Percentiles rank a stretch among this genome's conserved stretches.
phyloP scores from a whole-genome alignment of 1,284 basidiomycete species.

The Neolentinus lepideus region DNA sequence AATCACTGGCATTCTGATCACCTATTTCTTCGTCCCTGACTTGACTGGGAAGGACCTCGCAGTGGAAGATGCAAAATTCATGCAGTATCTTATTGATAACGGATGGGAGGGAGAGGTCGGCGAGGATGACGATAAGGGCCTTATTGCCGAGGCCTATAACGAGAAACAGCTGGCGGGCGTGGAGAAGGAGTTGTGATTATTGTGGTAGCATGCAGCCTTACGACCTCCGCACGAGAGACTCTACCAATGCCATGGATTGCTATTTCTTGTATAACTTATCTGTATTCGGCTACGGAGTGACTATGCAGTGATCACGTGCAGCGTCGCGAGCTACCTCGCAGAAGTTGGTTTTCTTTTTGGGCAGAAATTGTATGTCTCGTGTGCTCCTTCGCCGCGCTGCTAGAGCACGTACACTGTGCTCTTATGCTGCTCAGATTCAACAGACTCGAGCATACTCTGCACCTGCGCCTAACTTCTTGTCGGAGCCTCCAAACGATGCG shows the following conservation, averaged over 20 bases:
- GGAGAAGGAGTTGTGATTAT: conserved; percentile 12
- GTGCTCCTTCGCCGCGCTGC: no score
- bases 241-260: no score
- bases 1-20: conserved; percentile 52
- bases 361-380: no score
- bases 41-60: conserved; percentile 65
- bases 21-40: conserved; percentile 65
- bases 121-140: conserved; percentile 38
- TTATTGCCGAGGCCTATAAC: conserved; percentile 15
- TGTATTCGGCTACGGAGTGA: no score
- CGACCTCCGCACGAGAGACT: not conserved
- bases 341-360: no score
- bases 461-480: no score
- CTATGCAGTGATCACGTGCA: no score
- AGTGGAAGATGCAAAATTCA: conserved; percentile 58
- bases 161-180: conserved; percentile 9
- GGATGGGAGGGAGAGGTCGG: conserved; percentile 65
- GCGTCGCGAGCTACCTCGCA: no score
- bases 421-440: no score
- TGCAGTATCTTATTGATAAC: conserved; percentile 51
- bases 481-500: not conserved
- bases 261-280: no score
- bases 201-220: not conserved
- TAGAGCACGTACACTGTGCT: no score
- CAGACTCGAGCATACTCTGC: no score